These are phyloP conservation scores for Backusella psychrophila DNA, from an alignment of 192 early-diverging fungal species.

Conservation along the genomic window DNA sequence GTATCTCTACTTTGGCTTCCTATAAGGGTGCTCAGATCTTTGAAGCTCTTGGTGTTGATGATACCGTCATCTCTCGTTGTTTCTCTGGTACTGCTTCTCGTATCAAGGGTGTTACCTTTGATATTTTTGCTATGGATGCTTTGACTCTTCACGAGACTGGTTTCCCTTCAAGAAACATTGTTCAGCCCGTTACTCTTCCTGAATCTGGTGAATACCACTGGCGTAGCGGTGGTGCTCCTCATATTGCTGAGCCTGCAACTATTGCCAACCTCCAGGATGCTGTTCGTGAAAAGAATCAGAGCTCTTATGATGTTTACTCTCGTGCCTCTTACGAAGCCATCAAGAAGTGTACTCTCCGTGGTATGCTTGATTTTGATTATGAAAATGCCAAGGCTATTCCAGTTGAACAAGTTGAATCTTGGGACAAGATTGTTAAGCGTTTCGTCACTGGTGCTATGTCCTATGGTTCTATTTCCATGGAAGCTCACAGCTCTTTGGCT, in stretches of 20 bases:
- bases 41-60: conserved; percentile 91
- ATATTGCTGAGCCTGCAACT: conserved; percentile 87
- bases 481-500: conserved; percentile 90
- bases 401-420: conserved; percentile 95
- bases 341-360: conserved; percentile 91
- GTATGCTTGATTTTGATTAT: conserved; percentile 87
- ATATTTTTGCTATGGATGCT: conserved; percentile 82
- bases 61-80: conserved; percentile 83
- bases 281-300: conserved; percentile 87
- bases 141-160: conserved; percentile 82
- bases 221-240: conserved; percentile 89
- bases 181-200: conserved; percentile 66
- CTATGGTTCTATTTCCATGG: conserved; percentile 95
- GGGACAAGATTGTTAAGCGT: conserved; percentile 93
- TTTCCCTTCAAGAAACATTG: conserved; percentile 71
- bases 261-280: conserved; percentile 95
- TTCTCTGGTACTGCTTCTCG: conserved; percentile 96
- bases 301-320: conserved; percentile 85
- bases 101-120: conserved; percentile 86
- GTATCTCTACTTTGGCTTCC: conserved; percentile 94
- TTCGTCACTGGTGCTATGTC: conserved; percentile 99
- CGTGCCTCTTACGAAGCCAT: conserved; percentile 76
- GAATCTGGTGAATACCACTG: conserved; percentile 98
- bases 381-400: conserved; percentile 73
- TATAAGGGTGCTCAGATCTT: conserved; percentile 99